Evolutionary conservation across 495 filamentous ascomycete genomes (phyloP), one percentile per base, ranked within the genome.

Genomic region (Usnea hakonensis): DNA sequence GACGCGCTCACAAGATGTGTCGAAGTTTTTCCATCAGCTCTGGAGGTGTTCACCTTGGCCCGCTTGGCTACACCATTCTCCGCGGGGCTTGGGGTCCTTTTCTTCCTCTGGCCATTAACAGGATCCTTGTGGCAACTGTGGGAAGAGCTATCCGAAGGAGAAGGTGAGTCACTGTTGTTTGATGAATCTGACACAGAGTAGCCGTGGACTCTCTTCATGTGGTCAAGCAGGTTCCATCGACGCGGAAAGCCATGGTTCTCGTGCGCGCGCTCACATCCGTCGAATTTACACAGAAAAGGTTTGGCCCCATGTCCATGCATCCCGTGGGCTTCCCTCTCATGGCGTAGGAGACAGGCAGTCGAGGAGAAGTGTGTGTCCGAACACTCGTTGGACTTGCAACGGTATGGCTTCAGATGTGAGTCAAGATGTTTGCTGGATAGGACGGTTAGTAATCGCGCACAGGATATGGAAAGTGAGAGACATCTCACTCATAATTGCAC

Each of bases 231-330:
- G 75, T 97, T 97, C 89, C 91, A 97, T 67, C 90, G 85, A 70
- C 91, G 85, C 38, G 90, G 91, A 69, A 97, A 97, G 68, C 91
- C 91, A 73, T 91, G 86, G 68, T 89, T 89, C 30, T 83, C 78
- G 52, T 85, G 75, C 56, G 89, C 83, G 61, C 91, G 86, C 59
- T 95, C 90, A 70, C 91, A 97, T 57, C 88, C 90, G 55, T 85
- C 79, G 74, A 89, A 93, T 36, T 83, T 82, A 79, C 91, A 97
- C 36, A 90, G 82, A 70, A 91, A 89, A 17, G 90, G 90, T 75
- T 91, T 92, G 69, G 90, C 88, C 62, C 90, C 91, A 69, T 97
- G 91, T 65, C 91, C 91, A 72, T 96, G 91, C 84, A 95, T 87
- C 70, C 89, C 90, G 73, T 97, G 91, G 62, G 90, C 90, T 77